Evolutionary conservation across 2,329 filamentous ascomycete species (phyloP).

Genomic region (Botrytis squamosa): DNA sequence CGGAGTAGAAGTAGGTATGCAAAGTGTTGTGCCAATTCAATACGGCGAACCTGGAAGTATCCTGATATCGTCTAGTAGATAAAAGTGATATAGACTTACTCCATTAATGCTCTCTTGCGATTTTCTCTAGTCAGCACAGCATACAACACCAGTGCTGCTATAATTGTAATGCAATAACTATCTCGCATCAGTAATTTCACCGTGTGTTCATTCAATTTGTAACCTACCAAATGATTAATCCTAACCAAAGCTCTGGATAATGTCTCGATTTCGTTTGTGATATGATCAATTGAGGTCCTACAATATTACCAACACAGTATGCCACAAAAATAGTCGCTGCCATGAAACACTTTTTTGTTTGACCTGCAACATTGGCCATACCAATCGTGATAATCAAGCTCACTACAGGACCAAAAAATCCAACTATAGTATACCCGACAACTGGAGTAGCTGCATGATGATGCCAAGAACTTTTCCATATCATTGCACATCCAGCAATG

Average conservation of each 20-base stretch:
- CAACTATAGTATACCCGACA: constrained; percentile 41
- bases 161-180: constrained; percentile 68
- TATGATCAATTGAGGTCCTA: constrained; percentile 69
- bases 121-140: constrained; percentile 60
- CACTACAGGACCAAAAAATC: constrained; percentile 57
- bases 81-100: constrained; percentile 24
- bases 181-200: constrained; percentile 5
- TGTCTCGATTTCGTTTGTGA: constrained; percentile 63
- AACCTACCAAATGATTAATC: constrained; percentile 59
- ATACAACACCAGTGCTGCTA: constrained; percentile 55
- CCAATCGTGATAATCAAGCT: constrained; percentile 58
- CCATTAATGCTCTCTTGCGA: constrained; percentile 47
- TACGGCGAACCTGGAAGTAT: fast-evolving
- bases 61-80: not conserved
- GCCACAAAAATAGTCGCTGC: constrained; percentile 72
- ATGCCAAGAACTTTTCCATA: constrained; percentile 68
- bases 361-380: constrained; percentile 69
- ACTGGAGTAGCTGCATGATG: constrained; percentile 65
- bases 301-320: constrained; percentile 74
- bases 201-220: not conserved
- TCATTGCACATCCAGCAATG: constrained; percentile 70
- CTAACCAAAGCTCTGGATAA: constrained; percentile 70
- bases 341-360: constrained; percentile 77
- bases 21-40: not conserved
- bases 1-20: not conserved